These are phyloP conservation scores for Santalum album DNA, from an alignment of 164 flowering plant genomes.

Conservation along the genomic window DNA sequence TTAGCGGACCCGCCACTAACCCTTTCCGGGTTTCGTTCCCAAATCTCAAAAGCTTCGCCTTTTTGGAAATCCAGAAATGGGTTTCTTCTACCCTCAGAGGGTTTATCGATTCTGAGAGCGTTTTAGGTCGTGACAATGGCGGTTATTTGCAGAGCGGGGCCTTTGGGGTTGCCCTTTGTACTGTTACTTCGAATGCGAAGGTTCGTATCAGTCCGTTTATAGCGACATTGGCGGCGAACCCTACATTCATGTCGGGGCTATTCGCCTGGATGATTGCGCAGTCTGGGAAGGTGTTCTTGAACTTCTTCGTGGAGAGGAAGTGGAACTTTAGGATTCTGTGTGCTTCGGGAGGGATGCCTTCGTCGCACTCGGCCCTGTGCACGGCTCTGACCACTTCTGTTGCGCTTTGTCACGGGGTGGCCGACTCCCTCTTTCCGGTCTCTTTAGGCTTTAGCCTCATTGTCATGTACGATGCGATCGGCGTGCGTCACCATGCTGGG, in stretches of 20 bases:
- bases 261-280: constrained; percentile 67
- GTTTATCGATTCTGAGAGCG: constrained; percentile 9
- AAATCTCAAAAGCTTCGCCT: constrained; percentile 22
- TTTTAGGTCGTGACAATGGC: constrained; percentile 2
- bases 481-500: constrained; percentile 91
- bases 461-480: constrained; percentile 93
- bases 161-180: constrained; percentile 52
- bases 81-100: constrained; percentile 15
- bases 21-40: constrained; percentile 28
- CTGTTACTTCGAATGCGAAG: constrained; percentile 46
- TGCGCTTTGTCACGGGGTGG: constrained; percentile 80
- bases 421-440: constrained; percentile 83
- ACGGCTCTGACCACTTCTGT: constrained; percentile 85
- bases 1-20: constrained; percentile 4
- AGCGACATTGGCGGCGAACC: constrained; percentile 66
- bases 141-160: constrained; percentile 44
- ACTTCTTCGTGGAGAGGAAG: constrained; percentile 70
- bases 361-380: constrained; percentile 83
- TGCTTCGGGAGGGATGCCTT: constrained; percentile 91
- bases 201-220: constrained; percentile 56
- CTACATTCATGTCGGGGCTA: constrained; percentile 67
- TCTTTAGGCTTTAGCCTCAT: constrained; percentile 83
- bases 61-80: constrained; percentile 22
- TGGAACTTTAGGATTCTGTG: constrained; percentile 68
- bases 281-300: constrained; percentile 52